Evolutionary conservation across 164 flowering plant species (phyloP).

Genomic region (Vitis vinifera): DNA sequence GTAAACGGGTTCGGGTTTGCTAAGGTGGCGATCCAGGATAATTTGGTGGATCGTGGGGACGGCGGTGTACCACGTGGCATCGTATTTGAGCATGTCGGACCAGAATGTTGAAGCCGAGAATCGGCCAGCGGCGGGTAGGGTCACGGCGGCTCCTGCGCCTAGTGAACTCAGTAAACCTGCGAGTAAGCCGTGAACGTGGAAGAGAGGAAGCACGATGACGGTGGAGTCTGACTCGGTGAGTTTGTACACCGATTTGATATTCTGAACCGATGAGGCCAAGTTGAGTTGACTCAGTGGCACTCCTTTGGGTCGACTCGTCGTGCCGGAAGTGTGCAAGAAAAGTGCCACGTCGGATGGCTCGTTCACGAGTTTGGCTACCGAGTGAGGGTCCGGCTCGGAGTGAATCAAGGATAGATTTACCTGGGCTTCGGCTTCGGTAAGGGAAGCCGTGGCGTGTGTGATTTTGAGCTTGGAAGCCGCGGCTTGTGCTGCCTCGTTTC

Average conservation of each 20-base stretch:
- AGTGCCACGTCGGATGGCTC: slow-evolving; percentile 77
- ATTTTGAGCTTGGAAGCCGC: slow-evolving; percentile 79
- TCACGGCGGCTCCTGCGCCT: slow-evolving; percentile 70
- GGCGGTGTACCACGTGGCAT: slow-evolving; percentile 95
- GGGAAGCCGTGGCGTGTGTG: slow-evolving; percentile 49
- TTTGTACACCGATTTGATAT: slow-evolving; percentile 72
- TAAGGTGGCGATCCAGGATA: slow-evolving; percentile 73
- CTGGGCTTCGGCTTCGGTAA: slow-evolving; percentile 22
- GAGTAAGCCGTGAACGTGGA: slow-evolving; percentile 88
- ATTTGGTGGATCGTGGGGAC: slow-evolving; percentile 98
- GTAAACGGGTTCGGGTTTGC: slow-evolving; percentile 57
- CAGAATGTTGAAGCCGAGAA: slow-evolving; percentile 94
- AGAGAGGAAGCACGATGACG: slow-evolving; percentile 83
- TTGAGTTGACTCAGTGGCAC: slow-evolving; percentile 86
- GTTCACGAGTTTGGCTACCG: slow-evolving; percentile 35
- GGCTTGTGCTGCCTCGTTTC: slow-evolving; percentile 56
- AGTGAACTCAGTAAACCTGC: slow-evolving; percentile 75
- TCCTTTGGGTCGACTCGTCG: slow-evolving; percentile 95
- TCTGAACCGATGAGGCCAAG: slow-evolving; percentile 62
- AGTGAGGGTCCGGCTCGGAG: slow-evolving; percentile 19
- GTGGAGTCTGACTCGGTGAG: slow-evolving; percentile 80
- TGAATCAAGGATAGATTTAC: slow-evolving; percentile 27
- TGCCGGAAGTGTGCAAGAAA: slow-evolving; percentile 96
- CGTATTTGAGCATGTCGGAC: slow-evolving; percentile 63
- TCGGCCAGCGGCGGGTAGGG: slow-evolving; percentile 83